These are phyloP conservation scores for Mycena floridula DNA, from an alignment of 768 basidiomycete species.

Conservation along the genomic window DNA sequence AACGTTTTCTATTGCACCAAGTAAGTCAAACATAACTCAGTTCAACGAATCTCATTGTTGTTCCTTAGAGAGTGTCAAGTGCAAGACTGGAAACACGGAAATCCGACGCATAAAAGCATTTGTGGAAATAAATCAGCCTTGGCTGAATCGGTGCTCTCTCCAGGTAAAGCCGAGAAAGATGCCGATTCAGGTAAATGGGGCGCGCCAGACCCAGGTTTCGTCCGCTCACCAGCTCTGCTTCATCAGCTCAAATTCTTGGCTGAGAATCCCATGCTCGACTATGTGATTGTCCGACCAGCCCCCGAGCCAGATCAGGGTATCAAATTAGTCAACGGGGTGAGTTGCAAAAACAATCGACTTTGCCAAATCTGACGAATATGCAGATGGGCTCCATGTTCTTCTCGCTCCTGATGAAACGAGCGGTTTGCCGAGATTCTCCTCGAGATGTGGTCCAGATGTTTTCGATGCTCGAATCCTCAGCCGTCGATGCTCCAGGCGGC, in stretches of 20 bases:
- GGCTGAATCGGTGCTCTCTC: conserved; percentile 5
- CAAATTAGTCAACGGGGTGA: conserved; percentile 5
- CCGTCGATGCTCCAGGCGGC: conserved; percentile 6
- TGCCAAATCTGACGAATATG: no score
- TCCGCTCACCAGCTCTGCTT: conserved; percentile 13
- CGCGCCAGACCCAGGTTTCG: conserved; percentile 9
- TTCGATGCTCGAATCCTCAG: conserved; percentile 7
- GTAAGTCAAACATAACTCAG: conserved; percentile 6
- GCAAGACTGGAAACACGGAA: conserved; percentile 11
- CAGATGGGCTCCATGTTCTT: conserved; percentile 9
- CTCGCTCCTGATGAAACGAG: conserved; percentile 8
- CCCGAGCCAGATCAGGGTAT: conserved; percentile 12
- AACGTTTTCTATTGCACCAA: conserved; percentile 11
- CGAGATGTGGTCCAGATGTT: conserved; percentile 9
- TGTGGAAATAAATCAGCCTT: conserved; percentile 12
- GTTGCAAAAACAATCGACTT: no score
- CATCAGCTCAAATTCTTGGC: conserved; percentile 12
- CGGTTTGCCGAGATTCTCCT: conserved; percentile 6
- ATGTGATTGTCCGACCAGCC: conserved; percentile 8
- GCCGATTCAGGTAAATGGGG: conserved; percentile 3
- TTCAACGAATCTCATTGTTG: no score
- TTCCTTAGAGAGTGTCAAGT: conserved; percentile 9
- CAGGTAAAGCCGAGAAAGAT: background rate
- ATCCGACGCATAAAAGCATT: conserved; percentile 12
- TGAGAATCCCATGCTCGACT: conserved; percentile 10